phyloP scores from a whole-genome alignment of 2,329 filamentous ascomycete genomes.

The Blastomyces silverae region DNA sequence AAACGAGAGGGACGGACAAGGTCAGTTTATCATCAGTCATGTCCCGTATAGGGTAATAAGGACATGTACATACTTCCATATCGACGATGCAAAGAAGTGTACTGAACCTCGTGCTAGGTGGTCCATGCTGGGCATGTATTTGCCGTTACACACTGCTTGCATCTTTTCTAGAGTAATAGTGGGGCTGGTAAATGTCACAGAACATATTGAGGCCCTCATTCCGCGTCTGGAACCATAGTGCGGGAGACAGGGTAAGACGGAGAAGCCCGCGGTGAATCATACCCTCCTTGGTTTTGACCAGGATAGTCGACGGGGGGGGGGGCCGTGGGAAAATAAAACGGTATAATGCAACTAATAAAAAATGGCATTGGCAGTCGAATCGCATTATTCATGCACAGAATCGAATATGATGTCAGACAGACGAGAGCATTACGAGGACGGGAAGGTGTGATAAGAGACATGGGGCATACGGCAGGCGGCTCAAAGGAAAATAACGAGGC shows the following conservation, averaged over 20 bases:
- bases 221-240: neutral
- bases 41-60: neutral
- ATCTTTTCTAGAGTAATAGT: neutral
- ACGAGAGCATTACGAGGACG: neutral
- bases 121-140: neutral
- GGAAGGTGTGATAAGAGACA: neutral
- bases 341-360: neutral
- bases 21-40: neutral
- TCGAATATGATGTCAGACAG: neutral
- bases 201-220: neutral
- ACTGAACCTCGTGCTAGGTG: conserved; percentile 2
- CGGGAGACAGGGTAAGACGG: neutral
- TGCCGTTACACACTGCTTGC: conserved; percentile 1
- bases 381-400: neutral
- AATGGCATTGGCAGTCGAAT: neutral
- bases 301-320: neutral
- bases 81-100: neutral
- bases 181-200: neutral
- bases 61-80: neutral
- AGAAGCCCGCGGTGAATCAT: neutral
- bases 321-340: neutral
- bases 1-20: neutral
- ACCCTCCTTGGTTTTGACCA: neutral
- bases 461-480: neutral
- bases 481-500: conserved; percentile 6